phyloP scores from a whole-genome alignment of 164 flowering plant genomes.

The grape (Vitis vinifera) region ASM3070453v1 NC_081808.1:22325501-22326000 shows the following conservation, averaged over 20 bases:
- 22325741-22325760: too few species aligned
- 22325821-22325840: conserved; percentile 19
- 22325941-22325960: background rate
- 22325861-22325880: conserved; percentile 16
- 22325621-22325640: conserved; percentile 49
- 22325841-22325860: conserved; percentile 15
- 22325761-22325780: too few species aligned
- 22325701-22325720: conserved; percentile 39
- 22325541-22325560: conserved; percentile 10
- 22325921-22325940: conserved; percentile 20
- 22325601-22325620: too few species aligned
- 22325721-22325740: conserved; percentile 30
- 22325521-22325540: conserved; percentile 3
- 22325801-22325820: conserved; percentile 14
- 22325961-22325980: too few species aligned
- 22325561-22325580: too few species aligned
- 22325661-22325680: conserved; percentile 80
- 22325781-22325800: background rate
- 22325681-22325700: conserved; percentile 53
- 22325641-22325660: conserved; percentile 50
- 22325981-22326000: too few species aligned
- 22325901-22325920: conserved; percentile 9
- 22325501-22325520: too few species aligned
- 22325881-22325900: conserved; percentile 18
- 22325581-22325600: too few species aligned